Evolutionary conservation across 2,329 filamentous ascomycete species (phyloP).

Genomic region (Hypoxylon rubiginosum): DNA sequence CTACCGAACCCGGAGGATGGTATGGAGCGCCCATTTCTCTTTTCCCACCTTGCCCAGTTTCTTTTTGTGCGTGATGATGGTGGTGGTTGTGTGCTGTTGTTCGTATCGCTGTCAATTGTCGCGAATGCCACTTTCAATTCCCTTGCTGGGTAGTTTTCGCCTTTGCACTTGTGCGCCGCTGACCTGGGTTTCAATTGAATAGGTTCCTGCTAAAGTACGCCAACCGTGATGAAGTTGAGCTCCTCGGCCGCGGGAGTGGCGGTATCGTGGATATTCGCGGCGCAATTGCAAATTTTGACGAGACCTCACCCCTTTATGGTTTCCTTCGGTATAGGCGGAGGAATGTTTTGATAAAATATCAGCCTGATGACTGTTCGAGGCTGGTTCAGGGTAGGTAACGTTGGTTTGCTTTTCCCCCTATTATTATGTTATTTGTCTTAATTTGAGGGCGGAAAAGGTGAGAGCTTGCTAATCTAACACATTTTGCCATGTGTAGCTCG

Average conservation of each 20-base stretch:
- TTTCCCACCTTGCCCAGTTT: constrained; percentile 9
- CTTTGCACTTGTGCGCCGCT: constrained; percentile 33
- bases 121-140: constrained; percentile 24
- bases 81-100: constrained; percentile 36
- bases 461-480: constrained; percentile 41
- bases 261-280: constrained; percentile 88
- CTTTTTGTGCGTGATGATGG: constrained; percentile 9
- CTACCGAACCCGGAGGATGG: constrained; percentile 93
- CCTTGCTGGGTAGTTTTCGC: constrained; percentile 13
- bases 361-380: constrained; percentile 90
- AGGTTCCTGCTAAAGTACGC: constrained; percentile 97
- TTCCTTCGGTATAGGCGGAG: constrained; percentile 90
- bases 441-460: constrained; percentile 1
- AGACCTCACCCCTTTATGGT: constrained; percentile 90
- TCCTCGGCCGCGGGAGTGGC: constrained; percentile 81
- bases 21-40: constrained; percentile 63
- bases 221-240: constrained; percentile 86
- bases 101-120: constrained; percentile 21
- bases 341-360: constrained; percentile 92
- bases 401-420: constrained; percentile 9
- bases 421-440: constrained; percentile 39
- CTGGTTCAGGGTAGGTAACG: constrained; percentile 84
- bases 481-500: constrained; percentile 71
- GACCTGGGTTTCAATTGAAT: constrained; percentile 40
- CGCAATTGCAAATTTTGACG: constrained; percentile 82